Percentiles rank a stretch among this genome's conserved stretches.
These are phyloP conservation scores for Rhinocladiella mackenziei DNA, from an alignment of 2,329 filamentous ascomycete species.

Conservation along the genomic window DNA sequence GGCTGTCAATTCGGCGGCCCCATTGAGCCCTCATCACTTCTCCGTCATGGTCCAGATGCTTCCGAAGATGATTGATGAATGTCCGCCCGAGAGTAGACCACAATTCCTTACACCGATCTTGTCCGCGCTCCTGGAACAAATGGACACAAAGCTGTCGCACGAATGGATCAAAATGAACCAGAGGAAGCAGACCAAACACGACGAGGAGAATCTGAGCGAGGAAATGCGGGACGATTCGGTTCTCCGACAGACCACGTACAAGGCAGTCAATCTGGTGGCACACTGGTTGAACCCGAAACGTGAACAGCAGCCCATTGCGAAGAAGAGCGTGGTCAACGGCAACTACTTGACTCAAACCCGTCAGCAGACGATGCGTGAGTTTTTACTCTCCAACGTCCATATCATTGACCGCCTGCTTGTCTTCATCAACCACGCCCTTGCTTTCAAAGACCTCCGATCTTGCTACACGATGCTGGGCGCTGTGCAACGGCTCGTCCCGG, in stretches of 20 bases:
- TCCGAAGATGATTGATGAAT: slow-evolving; percentile 85
- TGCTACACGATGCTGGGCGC: slow-evolving; percentile 80
- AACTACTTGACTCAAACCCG: slow-evolving; percentile 32
- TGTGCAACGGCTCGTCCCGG: slow-evolving; percentile 78
- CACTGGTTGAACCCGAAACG: slow-evolving; percentile 74
- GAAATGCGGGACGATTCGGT: slow-evolving; percentile 99
- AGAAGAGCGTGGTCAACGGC: slow-evolving; percentile 27
- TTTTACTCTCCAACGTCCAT: slow-evolving; percentile 71
- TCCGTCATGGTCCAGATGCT: slow-evolving; percentile 89
- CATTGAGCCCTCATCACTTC: slow-evolving; percentile 85
- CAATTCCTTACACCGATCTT: slow-evolving; percentile 84
- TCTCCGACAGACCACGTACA: slow-evolving; percentile 84
- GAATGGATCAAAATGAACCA: slow-evolving; percentile 78
- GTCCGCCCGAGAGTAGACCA: slow-evolving; percentile 69
- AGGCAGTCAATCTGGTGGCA: slow-evolving; percentile 85
- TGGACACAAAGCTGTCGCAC: slow-evolving; percentile 78
- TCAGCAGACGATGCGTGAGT: slow-evolving; percentile 60
- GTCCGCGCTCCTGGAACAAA: slow-evolving; percentile 74
- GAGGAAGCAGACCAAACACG: slow-evolving; percentile 52
- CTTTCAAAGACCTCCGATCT: slow-evolving; percentile 83
- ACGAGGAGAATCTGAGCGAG: slow-evolving; percentile 76
- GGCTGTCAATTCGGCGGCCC: slow-evolving; percentile 75
- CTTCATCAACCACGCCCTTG: slow-evolving; percentile 86
- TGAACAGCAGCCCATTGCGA: slow-evolving; percentile 50
- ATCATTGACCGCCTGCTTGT: slow-evolving; percentile 85